These are phyloP conservation scores for Oxytropis ochrocephala DNA, from an alignment of 306 rosid species.

Conservation along the genomic window DNA sequence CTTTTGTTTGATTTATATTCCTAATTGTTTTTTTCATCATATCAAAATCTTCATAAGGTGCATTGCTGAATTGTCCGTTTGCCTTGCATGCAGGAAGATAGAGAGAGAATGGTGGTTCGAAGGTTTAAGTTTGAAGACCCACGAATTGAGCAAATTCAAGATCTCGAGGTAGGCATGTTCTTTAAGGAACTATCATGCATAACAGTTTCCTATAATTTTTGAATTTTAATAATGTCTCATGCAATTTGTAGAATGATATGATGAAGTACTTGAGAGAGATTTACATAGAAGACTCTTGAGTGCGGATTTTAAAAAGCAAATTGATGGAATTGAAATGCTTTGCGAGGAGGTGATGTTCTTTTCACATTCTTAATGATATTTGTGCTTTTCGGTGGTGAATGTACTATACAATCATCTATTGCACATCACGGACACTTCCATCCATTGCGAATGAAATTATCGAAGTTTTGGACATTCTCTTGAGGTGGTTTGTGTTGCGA, in stretches of 20 bases:
- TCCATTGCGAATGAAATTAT: slow-evolving; percentile 67
- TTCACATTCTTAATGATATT: background rate
- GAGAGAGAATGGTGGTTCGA: slow-evolving; percentile 82
- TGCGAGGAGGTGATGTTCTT: slow-evolving; percentile 69
- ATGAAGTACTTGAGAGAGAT: slow-evolving; percentile 90
- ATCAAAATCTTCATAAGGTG: slow-evolving; percentile 5
- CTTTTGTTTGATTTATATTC: background rate
- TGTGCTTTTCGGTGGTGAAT: slow-evolving; percentile 3
- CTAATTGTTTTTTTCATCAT: slow-evolving; percentile 19
- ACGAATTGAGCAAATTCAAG: slow-evolving; percentile 94
- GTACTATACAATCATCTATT: background rate
- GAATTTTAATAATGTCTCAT: slow-evolving; percentile 13
- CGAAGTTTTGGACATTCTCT: slow-evolving; percentile 89
- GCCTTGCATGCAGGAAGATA: slow-evolving; percentile 67
- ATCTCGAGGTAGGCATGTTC: slow-evolving; percentile 69
- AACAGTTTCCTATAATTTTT: slow-evolving; percentile 9
- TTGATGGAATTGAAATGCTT: slow-evolving; percentile 93
- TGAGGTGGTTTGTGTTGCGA: slow-evolving; percentile 92
- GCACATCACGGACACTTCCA: slow-evolving; percentile 70
- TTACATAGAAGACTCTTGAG: slow-evolving; percentile 87
- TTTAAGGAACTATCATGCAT: background rate
- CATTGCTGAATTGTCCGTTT: background rate
- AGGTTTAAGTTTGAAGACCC: slow-evolving; percentile 95
- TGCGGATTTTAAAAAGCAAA: slow-evolving; percentile 93
- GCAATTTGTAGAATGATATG: slow-evolving; percentile 74